Conservation (phyloP, 2,329 filamentous ascomycete genomes). For the Xylariaceae sp. region DNA sequence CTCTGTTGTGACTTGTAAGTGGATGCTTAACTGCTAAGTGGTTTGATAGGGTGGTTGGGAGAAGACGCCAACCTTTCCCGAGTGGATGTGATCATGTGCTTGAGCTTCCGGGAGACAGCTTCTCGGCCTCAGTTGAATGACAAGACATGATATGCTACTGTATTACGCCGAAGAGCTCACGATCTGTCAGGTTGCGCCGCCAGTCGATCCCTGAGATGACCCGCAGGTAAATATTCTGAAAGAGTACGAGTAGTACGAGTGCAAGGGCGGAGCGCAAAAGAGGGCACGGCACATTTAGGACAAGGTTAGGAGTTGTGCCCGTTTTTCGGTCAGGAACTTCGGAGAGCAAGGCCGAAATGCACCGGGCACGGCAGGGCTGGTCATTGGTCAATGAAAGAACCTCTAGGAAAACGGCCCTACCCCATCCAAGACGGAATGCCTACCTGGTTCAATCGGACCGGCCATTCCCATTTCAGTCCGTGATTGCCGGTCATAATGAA, state of each 20-base stretch:
- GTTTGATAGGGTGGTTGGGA: not conserved
- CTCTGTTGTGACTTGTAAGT: not conserved
- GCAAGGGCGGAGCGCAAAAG: not conserved
- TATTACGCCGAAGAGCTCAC: not conserved
- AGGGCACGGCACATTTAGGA: not conserved
- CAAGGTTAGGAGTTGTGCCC: not conserved
- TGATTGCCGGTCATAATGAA: not conserved
- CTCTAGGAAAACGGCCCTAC: slow-evolving; percentile 28
- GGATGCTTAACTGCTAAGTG: not conserved
- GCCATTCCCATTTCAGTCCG: not conserved
- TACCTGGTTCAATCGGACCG: slow-evolving; percentile 8
- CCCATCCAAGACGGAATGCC: slow-evolving; percentile 22
- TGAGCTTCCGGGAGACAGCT: too few relatives aligned
- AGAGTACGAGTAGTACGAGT: not conserved
- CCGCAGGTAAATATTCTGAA: not conserved
- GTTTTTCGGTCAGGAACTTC: slow-evolving; percentile 13
- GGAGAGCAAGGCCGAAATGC: slow-evolving; percentile 27
- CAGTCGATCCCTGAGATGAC: not conserved
- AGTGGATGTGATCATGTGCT: too few relatives aligned
- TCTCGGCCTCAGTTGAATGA: not conserved
- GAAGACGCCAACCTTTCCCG: too few relatives aligned
- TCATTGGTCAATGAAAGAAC: slow-evolving; percentile 30
- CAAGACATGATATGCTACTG: not conserved
- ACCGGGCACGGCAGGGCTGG: slow-evolving; percentile 28
- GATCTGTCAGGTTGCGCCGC: not conserved